Evolutionary conservation across 176 grass and related monocot species (phyloP).

Genomic region (Cenchrus fungigraminus): DNA sequence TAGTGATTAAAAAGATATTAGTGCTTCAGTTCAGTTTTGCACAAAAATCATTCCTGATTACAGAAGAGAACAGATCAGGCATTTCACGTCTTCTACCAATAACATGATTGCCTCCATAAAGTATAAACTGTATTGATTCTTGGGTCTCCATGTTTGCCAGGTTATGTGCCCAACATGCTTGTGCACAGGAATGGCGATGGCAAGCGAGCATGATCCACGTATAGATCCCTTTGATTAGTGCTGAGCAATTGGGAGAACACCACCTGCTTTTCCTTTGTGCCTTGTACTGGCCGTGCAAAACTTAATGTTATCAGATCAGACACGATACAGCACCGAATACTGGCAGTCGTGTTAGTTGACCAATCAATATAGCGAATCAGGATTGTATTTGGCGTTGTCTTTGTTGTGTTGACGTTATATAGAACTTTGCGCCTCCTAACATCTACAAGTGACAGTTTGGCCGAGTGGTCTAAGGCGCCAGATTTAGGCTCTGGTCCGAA

Average conservation of each 20-base stretch:
- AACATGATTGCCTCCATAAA: neutral
- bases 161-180: constrained; percentile 98
- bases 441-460: constrained; percentile 65
- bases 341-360: neutral
- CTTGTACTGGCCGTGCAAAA: neutral
- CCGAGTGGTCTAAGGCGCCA: constrained; percentile 99
- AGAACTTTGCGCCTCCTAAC: accelerated
- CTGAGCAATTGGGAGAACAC: neutral
- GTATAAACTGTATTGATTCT: neutral
- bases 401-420: neutral
- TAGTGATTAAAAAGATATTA: neutral
- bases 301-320: neutral
- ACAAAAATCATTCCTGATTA: neutral
- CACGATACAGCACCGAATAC: neutral
- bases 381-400: neutral
- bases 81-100: neutral
- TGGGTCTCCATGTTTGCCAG: constrained; percentile 37
- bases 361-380: neutral
- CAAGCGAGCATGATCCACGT: constrained; percentile 90
- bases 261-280: neutral
- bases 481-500: constrained; percentile 99
- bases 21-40: neutral
- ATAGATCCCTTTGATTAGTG: constrained; percentile 91
- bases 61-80: neutral
- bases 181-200: constrained; percentile 95